Percentiles rank a stretch among this genome's conserved stretches.
phyloP scores from a whole-genome alignment of 495 filamentous ascomycete genomes.

The Letharia columbiana region DNA sequence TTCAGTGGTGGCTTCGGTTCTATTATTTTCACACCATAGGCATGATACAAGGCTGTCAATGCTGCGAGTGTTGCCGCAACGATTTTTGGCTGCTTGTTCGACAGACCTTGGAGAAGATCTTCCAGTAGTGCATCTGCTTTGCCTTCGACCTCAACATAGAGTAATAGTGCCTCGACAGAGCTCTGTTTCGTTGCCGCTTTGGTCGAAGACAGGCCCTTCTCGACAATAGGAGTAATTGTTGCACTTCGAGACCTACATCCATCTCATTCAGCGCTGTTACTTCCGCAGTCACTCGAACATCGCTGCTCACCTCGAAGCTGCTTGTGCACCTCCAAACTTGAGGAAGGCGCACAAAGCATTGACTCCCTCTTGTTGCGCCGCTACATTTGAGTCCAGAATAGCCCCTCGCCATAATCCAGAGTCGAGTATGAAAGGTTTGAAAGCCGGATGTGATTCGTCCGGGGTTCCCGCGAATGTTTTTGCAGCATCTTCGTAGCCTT shows the following conservation, averaged over 20 bases:
- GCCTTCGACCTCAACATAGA: slow-evolving; percentile 79
- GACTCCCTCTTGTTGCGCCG: slow-evolving; percentile 90
- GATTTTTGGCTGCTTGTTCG: slow-evolving; percentile 91
- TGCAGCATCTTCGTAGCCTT: slow-evolving; percentile 86
- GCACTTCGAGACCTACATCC: slow-evolving; percentile 57
- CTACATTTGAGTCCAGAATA: slow-evolving; percentile 92
- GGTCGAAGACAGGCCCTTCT: slow-evolving; percentile 85
- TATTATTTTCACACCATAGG: slow-evolving; percentile 90
- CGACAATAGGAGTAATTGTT: slow-evolving; percentile 69
- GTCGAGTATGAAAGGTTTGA: slow-evolving; percentile 79
- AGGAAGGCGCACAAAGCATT: slow-evolving; percentile 80
- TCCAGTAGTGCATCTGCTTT: slow-evolving; percentile 80
- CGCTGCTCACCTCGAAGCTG: slow-evolving; percentile 56
- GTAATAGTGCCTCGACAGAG: slow-evolving; percentile 74
- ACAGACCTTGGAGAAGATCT: slow-evolving; percentile 74
- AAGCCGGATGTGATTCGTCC: slow-evolving; percentile 79
- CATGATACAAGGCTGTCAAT: slow-evolving; percentile 75
- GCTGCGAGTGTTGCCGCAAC: slow-evolving; percentile 76
- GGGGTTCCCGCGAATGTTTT: slow-evolving; percentile 77
- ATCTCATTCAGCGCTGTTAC: slow-evolving; percentile 16
- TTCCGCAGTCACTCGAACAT: not conserved
- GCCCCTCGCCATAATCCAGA: slow-evolving; percentile 83
- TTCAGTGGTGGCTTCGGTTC: slow-evolving; percentile 97
- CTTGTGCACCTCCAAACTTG: slow-evolving; percentile 72
- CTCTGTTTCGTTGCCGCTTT: slow-evolving; percentile 81